A percentile compares a stretch with the other conserved stretches of the same genome.
Evolutionary conservation across 1,139 yeast species (phyloP).

Genomic region (Wickerhamiella pararugosa): DNA sequence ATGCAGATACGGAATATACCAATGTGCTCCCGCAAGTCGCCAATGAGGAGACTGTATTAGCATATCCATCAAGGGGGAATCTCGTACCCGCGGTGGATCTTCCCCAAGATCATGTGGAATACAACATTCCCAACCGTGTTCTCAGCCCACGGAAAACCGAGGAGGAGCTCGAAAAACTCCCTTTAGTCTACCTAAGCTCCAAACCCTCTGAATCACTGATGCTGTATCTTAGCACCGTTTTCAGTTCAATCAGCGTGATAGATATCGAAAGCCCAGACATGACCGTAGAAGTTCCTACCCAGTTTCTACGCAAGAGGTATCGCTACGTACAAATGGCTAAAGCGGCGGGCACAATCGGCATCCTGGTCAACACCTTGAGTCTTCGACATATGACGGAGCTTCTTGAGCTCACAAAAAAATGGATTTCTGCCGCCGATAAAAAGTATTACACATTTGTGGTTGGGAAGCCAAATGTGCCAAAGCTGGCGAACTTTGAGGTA

Average conservation of each 20-base stretch:
- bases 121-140: conserved; percentile 11
- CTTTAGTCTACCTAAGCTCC: conserved; percentile 49
- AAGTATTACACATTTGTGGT: conserved; percentile 90
- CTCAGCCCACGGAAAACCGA: conserved; percentile 4
- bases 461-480: conserved; percentile 97
- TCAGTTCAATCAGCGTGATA: conserved; percentile 13
- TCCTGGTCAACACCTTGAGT: conserved; percentile 78
- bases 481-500: conserved; percentile 83
- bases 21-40: conserved; percentile 14
- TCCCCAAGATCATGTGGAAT: not conserved
- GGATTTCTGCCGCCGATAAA: conserved; percentile 64
- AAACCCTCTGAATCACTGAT: conserved; percentile 66
- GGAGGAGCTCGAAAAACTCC: conserved; percentile 25
- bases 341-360: conserved; percentile 82
- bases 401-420: conserved; percentile 41
- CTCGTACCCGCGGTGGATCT: conserved; percentile 11
- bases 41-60: conserved; percentile 5
- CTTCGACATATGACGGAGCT: conserved; percentile 52
- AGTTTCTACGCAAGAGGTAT: conserved; percentile 70
- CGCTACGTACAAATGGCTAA: conserved; percentile 77
- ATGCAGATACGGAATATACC: conserved; percentile 23
- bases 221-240: conserved; percentile 51
- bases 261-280: conserved; percentile 9
- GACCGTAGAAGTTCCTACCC: conserved; percentile 41
- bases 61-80: conserved; percentile 10